Conservation (phyloP, 352 stramenopile genomes). For the Globisporangium barbulae region DNA sequence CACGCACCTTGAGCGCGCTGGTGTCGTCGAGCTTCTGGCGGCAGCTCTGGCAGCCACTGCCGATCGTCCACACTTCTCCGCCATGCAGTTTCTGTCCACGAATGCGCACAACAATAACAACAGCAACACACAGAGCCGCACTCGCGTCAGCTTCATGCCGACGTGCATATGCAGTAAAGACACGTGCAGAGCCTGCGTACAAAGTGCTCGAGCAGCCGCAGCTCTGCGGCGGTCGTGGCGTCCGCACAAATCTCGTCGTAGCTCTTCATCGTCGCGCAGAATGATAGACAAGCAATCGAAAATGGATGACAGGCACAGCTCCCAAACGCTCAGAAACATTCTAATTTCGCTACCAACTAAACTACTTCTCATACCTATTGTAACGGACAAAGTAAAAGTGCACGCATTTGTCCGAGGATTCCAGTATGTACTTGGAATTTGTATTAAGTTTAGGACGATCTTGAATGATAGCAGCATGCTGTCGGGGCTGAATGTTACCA, state of each 20-base stretch:
- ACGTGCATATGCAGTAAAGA: neutral
- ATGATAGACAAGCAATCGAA: neutral
- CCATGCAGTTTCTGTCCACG: slow-evolving; percentile 49
- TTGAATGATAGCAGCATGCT: slow-evolving; percentile 44
- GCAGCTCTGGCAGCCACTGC: slow-evolving; percentile 54
- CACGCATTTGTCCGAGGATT: neutral
- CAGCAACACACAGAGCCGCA: neutral
- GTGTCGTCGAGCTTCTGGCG: slow-evolving; percentile 41
- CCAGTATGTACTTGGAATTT: no score
- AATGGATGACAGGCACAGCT: no score
- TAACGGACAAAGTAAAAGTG: neutral
- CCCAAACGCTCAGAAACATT: neutral
- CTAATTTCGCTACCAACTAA: slow-evolving; percentile 1
- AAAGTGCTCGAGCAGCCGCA: slow-evolving; percentile 69
- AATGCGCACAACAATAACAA: neutral
- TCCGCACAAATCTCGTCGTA: slow-evolving; percentile 71
- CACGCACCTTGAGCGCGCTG: slow-evolving; percentile 41
- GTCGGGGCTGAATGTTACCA: no score
- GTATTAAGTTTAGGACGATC: no score
- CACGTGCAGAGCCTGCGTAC: slow-evolving; percentile 16
- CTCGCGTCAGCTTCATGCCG: neutral
- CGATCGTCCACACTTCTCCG: slow-evolving; percentile 72
- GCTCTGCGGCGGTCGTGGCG: slow-evolving; percentile 56
- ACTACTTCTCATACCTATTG: neutral
- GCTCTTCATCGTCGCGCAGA: slow-evolving; percentile 23